phyloP scores from a whole-genome alignment of 1,284 basidiomycete genomes.

The Serendipita sp. region DNA sequence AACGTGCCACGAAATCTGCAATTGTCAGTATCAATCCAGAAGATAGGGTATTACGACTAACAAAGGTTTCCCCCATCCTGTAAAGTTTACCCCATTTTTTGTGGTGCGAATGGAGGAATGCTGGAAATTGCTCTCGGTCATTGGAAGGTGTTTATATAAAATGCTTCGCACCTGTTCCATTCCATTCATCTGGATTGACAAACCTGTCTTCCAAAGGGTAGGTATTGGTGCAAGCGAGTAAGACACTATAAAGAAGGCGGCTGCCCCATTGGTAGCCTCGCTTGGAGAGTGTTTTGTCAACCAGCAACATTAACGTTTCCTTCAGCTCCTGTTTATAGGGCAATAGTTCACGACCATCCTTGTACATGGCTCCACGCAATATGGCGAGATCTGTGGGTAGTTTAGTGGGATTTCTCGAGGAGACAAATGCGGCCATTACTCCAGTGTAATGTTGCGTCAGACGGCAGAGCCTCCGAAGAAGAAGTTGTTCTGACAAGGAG shows the following conservation, averaged over 20 bases:
- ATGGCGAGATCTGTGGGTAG: slow-evolving; percentile 44
- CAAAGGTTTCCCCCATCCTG: slow-evolving; percentile 41
- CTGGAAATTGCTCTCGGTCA: slow-evolving; percentile 22
- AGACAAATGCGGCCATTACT: slow-evolving; percentile 32
- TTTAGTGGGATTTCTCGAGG: slow-evolving; percentile 6
- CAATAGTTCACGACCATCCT: slow-evolving; percentile 28
- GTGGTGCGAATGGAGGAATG: slow-evolving; percentile 62
- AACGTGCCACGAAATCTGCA: slow-evolving; percentile 69
- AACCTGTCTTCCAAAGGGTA: slow-evolving; percentile 78
- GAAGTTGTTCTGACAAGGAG: slow-evolving; percentile 49
- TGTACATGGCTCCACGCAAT: slow-evolving; percentile 51
- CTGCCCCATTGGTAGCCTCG: slow-evolving; percentile 74
- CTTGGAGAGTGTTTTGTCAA: slow-evolving; percentile 64
- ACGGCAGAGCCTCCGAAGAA: slow-evolving; percentile 52
- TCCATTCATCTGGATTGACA: slow-evolving; percentile 69
- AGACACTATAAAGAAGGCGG: slow-evolving; percentile 59
- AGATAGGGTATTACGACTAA: slow-evolving; percentile 19
- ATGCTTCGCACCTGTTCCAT: slow-evolving; percentile 42
- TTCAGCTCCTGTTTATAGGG: slow-evolving; percentile 51
- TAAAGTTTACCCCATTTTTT: slow-evolving; percentile 67
- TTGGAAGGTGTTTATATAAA: too few relatives aligned
- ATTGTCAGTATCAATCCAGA: slow-evolving; percentile 16
- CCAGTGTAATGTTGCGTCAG: slow-evolving; percentile 84
- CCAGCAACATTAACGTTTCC: slow-evolving; percentile 51
- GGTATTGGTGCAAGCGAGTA: slow-evolving; percentile 66